Base-by-base conservation (phyloP, 2,329 filamentous ascomycete species). In the Zymoseptoria ardabiliae region DNA sequence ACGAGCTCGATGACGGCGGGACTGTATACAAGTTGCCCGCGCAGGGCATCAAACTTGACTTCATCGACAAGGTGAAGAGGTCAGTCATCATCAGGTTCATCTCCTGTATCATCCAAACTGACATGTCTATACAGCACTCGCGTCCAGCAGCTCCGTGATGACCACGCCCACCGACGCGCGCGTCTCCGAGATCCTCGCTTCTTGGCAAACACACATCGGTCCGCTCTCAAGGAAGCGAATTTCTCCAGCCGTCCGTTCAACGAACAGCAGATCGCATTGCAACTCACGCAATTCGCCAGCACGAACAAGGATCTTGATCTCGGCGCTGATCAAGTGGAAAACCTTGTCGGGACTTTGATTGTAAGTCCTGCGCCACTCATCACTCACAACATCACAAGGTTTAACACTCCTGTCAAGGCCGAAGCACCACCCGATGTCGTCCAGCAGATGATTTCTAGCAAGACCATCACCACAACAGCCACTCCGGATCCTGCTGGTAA, bases 181-280 rank as follows among this genome's bases (percentile, higher is more conserved):
- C 23, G 61, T 45, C 35, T 45, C 4, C 13, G 35, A 4, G n/a
- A 45, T 45, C 35, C 35, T n/a, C 35, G 35, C 35, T 5, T n/a
- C 13, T 17, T 45, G 35, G 35, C 35, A 45, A 45, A 45, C 35
- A 45, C 35, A 45, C 35, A 45, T 45, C 35, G 35, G 4, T 58
- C 63, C 56, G 60, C 63, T 11, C 65, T 72, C 21, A 61, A 68
- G 41, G 68, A 71, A 59, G 66, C 70, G 68, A 69, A 77, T 63
- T 75, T 78, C 66, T 76, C 69, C 63, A 72, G 75, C 57, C 77
- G 75, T 54, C 77, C 74, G n/a, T 73, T 89, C 20, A 78, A 81
- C 56, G 83, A 89, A 71, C 81, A 87, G 69, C 86, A 89, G 69
- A 81, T 85, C 50, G 86, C 85, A 4, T 78, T 90, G 61, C 85